phyloP scores from a whole-genome alignment of 2,329 filamentous ascomycete species.

The Cercospora sesami region DNA sequence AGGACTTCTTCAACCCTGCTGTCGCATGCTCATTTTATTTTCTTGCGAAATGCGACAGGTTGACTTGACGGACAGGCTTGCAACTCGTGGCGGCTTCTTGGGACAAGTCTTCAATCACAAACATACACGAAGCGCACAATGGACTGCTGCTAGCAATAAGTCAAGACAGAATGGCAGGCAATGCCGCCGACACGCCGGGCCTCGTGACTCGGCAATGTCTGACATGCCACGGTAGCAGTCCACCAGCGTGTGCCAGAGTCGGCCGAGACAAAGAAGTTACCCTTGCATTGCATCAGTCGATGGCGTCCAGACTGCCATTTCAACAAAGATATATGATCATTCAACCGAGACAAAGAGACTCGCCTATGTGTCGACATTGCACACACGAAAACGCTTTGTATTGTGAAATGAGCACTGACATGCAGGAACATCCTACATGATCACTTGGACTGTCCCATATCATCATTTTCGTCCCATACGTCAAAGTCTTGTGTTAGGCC shows the following conservation, averaged over 20 bases:
- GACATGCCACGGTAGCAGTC: background rate
- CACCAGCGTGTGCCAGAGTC: background rate
- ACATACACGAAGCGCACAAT: too few species aligned
- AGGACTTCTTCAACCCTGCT: background rate
- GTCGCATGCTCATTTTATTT: background rate
- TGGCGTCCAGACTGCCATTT: slow-evolving; percentile 21
- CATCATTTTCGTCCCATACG: background rate
- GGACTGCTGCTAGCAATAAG: background rate
- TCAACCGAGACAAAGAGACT: slow-evolving; percentile 20
- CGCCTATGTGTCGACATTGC: slow-evolving; percentile 7
- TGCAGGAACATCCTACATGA: background rate
- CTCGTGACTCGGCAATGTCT: background rate
- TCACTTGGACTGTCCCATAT: background rate
- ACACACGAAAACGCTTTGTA: slow-evolving; percentile 22
- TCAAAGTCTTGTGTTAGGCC: background rate
- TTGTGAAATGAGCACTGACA: slow-evolving; percentile 21
- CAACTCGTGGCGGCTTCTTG: background rate
- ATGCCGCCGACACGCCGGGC: background rate
- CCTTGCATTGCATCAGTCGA: slow-evolving; percentile 12
- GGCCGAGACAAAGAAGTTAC: slow-evolving; percentile 8
- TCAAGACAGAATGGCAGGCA: background rate
- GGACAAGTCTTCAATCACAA: background rate
- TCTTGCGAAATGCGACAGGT: background rate
- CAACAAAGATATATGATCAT: slow-evolving; percentile 21
- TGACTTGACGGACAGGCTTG: background rate